phyloP scores from a whole-genome alignment of 2,329 filamentous ascomycete species.

The Leptographium lundbergii region DNA sequence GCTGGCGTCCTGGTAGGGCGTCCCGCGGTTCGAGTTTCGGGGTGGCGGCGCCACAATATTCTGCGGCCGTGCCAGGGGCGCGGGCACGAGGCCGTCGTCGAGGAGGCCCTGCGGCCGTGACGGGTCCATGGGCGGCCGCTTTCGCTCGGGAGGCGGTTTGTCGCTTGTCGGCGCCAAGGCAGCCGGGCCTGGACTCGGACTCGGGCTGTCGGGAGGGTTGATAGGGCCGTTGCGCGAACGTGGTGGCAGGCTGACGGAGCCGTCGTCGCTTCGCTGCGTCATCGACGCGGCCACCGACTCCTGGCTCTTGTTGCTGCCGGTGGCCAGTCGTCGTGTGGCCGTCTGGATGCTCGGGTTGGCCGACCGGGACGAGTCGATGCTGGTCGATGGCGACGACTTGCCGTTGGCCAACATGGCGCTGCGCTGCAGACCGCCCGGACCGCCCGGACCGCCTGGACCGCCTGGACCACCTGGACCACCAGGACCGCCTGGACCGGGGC shows the following conservation, averaged over 20 bases:
- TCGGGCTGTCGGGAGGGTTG: slow-evolving; percentile 9
- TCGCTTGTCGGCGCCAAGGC: slow-evolving; percentile 20
- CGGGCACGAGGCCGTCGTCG: slow-evolving; percentile 44
- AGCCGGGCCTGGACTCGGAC: not conserved
- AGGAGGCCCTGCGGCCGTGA: slow-evolving; percentile 32
- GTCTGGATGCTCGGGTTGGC: slow-evolving; percentile 19
- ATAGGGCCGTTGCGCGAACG: slow-evolving; percentile 35
- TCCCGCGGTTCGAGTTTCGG: slow-evolving; percentile 24
- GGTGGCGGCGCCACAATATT: slow-evolving; percentile 33
- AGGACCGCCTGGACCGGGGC: too few species aligned
- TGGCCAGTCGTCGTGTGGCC: slow-evolving; percentile 32
- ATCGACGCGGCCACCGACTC: slow-evolving; percentile 41
- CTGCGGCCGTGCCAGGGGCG: slow-evolving; percentile 34
- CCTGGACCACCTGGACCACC: too few species aligned
- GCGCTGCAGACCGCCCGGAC: slow-evolving; percentile 12
- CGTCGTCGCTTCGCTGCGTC: slow-evolving; percentile 37
- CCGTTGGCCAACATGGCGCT: slow-evolving; percentile 18
- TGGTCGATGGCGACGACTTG: slow-evolving; percentile 34
- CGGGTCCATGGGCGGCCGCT: slow-evolving; percentile 53
- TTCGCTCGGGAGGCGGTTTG: slow-evolving; percentile 47
- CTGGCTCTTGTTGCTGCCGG: slow-evolving; percentile 41
- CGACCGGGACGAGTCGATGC: slow-evolving; percentile 35
- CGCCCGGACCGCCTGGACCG: too few species aligned
- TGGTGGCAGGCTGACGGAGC: slow-evolving; percentile 29
- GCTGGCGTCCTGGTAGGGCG: slow-evolving; percentile 1